Evolutionary conservation across 164 flowering plant genomes (phyloP).

Genomic region (Aristolochia fimbriata): DNA sequence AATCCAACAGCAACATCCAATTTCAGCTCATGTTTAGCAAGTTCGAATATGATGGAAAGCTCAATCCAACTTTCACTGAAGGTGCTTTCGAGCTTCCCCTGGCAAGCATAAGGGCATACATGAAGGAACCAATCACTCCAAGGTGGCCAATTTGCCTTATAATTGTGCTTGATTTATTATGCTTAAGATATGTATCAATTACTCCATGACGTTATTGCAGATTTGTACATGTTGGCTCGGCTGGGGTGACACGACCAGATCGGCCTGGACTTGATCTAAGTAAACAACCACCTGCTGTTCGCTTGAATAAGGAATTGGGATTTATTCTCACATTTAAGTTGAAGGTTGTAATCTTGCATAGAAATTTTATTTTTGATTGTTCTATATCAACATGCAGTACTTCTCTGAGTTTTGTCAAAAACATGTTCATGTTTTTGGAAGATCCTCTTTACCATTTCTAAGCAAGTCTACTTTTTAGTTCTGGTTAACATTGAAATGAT

Average conservation of each 20-base stretch:
- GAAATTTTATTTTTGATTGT: no score
- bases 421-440: no score
- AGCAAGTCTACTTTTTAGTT: no score
- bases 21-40: slow-evolving; percentile 98
- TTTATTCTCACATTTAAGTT: slow-evolving; percentile 83
- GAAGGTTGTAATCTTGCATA: slow-evolving; percentile 38
- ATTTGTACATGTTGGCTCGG: slow-evolving; percentile 92
- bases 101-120: slow-evolving; percentile 58
- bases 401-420: no score
- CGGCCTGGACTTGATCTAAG: slow-evolving; percentile 93
- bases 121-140: slow-evolving; percentile 75
- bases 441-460: no score
- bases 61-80: slow-evolving; percentile 83
- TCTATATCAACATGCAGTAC: no score
- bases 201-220: slow-evolving; percentile 25
- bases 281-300: slow-evolving; percentile 98
- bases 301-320: slow-evolving; percentile 87
- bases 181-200: slow-evolving; percentile 1
- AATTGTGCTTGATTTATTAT: neutral
- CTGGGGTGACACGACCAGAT: slow-evolving; percentile 94
- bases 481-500: no score
- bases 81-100: slow-evolving; percentile 89
- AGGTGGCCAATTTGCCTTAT: slow-evolving; percentile 28
- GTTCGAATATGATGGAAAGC: slow-evolving; percentile 91
- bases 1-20: neutral